Base-by-base conservation (phyloP, 106 monocot genomes). In the Dendrobium nobile region DNA sequence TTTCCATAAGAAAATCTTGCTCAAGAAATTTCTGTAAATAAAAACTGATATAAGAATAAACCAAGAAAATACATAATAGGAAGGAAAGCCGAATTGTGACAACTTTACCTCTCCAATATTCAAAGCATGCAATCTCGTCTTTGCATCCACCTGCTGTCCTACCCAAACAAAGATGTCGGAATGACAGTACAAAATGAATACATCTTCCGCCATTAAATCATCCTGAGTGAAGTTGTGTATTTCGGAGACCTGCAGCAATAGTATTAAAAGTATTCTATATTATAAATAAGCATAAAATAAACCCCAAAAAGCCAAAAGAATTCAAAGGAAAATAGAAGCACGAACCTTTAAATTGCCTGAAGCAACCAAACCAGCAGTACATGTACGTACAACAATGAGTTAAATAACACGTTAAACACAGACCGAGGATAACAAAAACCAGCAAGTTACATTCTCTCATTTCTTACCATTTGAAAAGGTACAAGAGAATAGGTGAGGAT, bases 401-500 rank as follows among this genome's bases (percentile, higher is more conserved):
- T 67, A 75, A 26, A 18, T 9, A 54, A 80, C 58, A 81, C 16
- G 26, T 76, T 82, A 82, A 59, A 15, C 56, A 79, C 31, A 65
- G 17, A 67, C 24, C 45, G 27, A 26, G 27, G 10, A 65, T 26
- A 68, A 78, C 9, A 72, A 33, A 41, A 24, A 67, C 5, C 31
- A 43, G n/a, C 13, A 41, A 20, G 44, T 54, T 56, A 43, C 5
- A 40, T 11, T 72, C 44, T 61, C 31, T 27, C 33, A 75, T 65
- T 76, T 78, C 74, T 77, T 87, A 94, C 97, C 97, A 85, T 91
- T 89, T 41, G 81, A 84, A 77, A 88, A 95, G 41, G 84, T 83
- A 86, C 88, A 94, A 40, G 98, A 91, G 78, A 99, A 93, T 68
- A 99, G 82, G 48, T 93, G 98, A 77, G 95, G 95, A 83, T 99